Conservation (phyloP, 2,329 filamentous ascomycete species). For the Rhynchosporium agropyri region DNA sequence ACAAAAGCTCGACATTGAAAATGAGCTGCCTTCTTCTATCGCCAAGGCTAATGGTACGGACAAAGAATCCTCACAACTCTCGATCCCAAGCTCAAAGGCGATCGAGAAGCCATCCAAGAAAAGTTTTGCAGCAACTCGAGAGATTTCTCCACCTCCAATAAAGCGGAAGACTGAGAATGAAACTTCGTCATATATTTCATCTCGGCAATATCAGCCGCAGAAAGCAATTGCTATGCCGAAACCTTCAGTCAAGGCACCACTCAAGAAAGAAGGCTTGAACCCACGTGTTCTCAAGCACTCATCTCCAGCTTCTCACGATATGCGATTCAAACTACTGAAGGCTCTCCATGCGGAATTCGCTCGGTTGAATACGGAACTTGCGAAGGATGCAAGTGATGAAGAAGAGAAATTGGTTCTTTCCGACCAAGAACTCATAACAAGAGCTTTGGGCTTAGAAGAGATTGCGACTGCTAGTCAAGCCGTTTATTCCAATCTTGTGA, state of each 20-base stretch:
- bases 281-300: constrained; percentile 64
- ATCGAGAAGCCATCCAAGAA: constrained; percentile 19
- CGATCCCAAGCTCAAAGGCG: constrained; percentile 8
- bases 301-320: constrained; percentile 59
- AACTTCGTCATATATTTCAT: neutral
- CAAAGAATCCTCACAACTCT: constrained; percentile 3
- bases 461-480: constrained; percentile 67
- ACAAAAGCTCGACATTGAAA: constrained; percentile 35
- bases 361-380: constrained; percentile 67
- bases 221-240: constrained; percentile 20
- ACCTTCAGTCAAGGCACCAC: constrained; percentile 22
- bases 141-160: constrained; percentile 39
- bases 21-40: neutral
- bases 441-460: constrained; percentile 78
- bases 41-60: neutral
- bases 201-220: neutral
- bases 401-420: constrained; percentile 60
- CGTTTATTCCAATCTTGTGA: constrained; percentile 84
- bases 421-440: constrained; percentile 67
- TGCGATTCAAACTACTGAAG: constrained; percentile 60
- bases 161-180: constrained; percentile 30
- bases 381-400: constrained; percentile 52
- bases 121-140: constrained; percentile 22
- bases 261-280: constrained; percentile 60
- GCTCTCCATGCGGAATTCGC: constrained; percentile 66